phyloP scores from a whole-genome alignment of 202 grass and related monocot species.

The Cymbopogon flexuosus region DNA sequence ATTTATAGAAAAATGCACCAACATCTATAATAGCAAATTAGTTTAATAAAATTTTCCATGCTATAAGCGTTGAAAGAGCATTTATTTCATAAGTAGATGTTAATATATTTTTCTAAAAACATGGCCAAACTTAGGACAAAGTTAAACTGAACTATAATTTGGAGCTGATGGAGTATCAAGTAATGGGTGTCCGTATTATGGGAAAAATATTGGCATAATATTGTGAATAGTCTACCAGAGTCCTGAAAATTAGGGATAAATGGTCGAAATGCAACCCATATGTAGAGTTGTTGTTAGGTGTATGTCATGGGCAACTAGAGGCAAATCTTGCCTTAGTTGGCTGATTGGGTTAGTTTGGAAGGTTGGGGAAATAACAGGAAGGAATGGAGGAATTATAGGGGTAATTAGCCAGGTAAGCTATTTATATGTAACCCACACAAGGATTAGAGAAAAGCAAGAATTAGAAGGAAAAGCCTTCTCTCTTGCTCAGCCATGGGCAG shows the following conservation, averaged over 20 bases:
- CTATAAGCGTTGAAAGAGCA: neutral
- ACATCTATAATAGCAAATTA: neutral
- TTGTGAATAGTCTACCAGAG: neutral
- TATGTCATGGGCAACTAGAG: too few relatives aligned
- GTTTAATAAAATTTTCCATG: neutral
- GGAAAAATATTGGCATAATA: neutral
- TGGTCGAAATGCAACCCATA: neutral
- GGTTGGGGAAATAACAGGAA: too few relatives aligned
- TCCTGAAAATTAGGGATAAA: neutral
- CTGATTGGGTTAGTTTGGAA: too few relatives aligned
- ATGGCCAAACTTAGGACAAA: neutral
- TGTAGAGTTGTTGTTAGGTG: neutral
- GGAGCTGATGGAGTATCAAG: neutral
- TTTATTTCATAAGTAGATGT: neutral
- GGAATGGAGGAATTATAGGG: too few relatives aligned
- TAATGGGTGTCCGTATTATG: neutral
- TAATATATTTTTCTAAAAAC: neutral
- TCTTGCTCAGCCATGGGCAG: too few relatives aligned
- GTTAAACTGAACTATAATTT: neutral
- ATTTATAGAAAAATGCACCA: neutral
- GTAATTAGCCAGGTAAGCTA: too few relatives aligned
- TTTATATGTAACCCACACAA: too few relatives aligned
- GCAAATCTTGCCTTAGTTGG: too few relatives aligned
- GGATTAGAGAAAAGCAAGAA: too few relatives aligned
- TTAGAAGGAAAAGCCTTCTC: too few relatives aligned